Percentiles rank a stretch among this genome's conserved stretches.
phyloP scores from a whole-genome alignment of 2,329 filamentous ascomycete species.

The Fusarium bulbicola region DNA sequence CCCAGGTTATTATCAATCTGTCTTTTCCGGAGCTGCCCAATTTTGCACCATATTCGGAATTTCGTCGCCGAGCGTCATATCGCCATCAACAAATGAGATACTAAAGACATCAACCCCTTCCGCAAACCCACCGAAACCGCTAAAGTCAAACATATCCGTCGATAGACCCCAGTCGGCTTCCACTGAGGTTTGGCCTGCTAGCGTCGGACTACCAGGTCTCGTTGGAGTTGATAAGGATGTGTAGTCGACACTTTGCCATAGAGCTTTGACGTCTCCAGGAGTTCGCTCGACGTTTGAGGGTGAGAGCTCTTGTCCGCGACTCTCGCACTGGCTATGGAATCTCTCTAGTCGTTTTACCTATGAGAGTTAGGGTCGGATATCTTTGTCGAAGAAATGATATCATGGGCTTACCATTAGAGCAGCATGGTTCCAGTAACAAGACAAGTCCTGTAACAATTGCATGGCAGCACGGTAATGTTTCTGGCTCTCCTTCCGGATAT shows the following conservation, averaged over 20 bases:
- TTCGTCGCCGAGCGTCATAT: slow-evolving; percentile 1
- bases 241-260: slow-evolving; percentile 19
- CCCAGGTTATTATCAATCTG: background rate
- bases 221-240: slow-evolving; percentile 11
- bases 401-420: background rate
- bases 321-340: slow-evolving; percentile 8
- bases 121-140: slow-evolving; percentile 6
- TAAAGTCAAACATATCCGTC: slow-evolving; percentile 12
- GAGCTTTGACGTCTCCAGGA: slow-evolving; percentile 5
- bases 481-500: background rate
- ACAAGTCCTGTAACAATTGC: background rate
- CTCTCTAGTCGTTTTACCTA: slow-evolving; percentile 7
- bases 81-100: slow-evolving; percentile 14
- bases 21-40: background rate
- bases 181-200: background rate
- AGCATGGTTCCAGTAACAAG: slow-evolving; percentile 7
- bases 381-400: no score
- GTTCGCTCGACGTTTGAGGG: background rate
- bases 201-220: background rate
- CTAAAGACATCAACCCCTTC: slow-evolving; percentile 16
- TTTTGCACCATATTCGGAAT: background rate
- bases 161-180: slow-evolving; percentile 4
- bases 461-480: background rate
- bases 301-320: background rate
- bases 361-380: background rate